phyloP scores from a whole-genome alignment of 441 rosid genomes.

The Euphorbia schlechtendalii region DNA sequence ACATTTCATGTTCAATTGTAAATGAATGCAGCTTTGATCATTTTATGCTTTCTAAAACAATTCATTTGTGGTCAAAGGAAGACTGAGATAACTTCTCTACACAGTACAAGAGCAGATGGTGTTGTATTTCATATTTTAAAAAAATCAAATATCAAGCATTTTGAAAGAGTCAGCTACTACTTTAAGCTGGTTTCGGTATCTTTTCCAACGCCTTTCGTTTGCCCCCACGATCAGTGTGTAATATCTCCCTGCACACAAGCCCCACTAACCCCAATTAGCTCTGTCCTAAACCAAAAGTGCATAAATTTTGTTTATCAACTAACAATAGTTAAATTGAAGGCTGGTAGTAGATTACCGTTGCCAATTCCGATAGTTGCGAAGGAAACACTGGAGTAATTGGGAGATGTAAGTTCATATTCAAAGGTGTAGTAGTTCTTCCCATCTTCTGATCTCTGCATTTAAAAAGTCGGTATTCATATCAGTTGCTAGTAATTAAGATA shows the following conservation, averaged over 20 bases:
- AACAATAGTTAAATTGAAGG: too few relatives aligned
- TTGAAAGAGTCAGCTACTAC: constrained; percentile 88
- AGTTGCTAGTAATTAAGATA: neutral
- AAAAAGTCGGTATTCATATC: neutral
- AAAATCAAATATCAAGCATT: constrained; percentile 51
- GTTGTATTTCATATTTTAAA: neutral
- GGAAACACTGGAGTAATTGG: constrained; percentile 53
- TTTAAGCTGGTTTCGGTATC: constrained; percentile 57
- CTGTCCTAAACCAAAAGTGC: too few relatives aligned
- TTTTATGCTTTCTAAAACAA: neutral
- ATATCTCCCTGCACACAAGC: constrained; percentile 46
- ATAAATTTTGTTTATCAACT: too few relatives aligned
- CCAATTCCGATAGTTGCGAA: constrained; percentile 75
- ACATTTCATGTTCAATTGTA: too few relatives aligned
- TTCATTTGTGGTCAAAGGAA: neutral
- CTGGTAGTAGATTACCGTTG: constrained; percentile 66
- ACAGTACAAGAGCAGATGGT: neutral
- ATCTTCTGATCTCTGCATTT: constrained; percentile 54
- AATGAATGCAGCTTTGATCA: too few relatives aligned
- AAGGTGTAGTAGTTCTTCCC: constrained; percentile 77
- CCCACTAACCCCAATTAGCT: neutral
- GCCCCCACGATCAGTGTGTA: constrained; percentile 87
- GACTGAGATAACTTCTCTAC: neutral
- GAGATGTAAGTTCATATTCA: constrained; percentile 66
- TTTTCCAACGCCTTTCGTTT: constrained; percentile 78